Percentiles rank a stretch among this genome's conserved stretches.
Evolutionary conservation across 2,329 filamentous ascomycete genomes (phyloP).

Genomic region (Knoxdaviesia proteae): DNA sequence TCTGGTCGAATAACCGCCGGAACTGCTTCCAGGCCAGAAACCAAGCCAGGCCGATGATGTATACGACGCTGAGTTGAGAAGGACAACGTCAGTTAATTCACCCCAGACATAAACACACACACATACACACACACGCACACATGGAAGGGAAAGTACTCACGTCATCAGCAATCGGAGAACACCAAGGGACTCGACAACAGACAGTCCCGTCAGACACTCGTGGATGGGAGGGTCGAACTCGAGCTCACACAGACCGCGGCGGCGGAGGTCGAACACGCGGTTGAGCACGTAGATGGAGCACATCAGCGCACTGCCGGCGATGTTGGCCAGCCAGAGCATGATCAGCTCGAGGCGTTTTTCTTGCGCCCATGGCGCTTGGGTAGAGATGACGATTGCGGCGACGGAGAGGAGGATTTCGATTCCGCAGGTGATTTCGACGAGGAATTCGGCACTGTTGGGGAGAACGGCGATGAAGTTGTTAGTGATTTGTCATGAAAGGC

Average conservation of each 20-base stretch:
- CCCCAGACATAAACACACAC: too few relatives aligned
- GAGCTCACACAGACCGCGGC: not conserved
- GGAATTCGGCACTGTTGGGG: not conserved
- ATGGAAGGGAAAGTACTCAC: too few relatives aligned
- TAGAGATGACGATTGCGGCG: not conserved
- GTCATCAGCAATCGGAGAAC: too few relatives aligned
- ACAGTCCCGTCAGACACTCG: too few relatives aligned
- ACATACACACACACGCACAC: too few relatives aligned
- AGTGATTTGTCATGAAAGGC: not conserved
- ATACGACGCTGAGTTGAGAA: too few relatives aligned
- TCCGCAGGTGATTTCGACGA: conserved; percentile 1
- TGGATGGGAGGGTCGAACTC: too few relatives aligned
- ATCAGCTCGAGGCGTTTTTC: not conserved
- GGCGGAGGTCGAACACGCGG: conserved; percentile 1
- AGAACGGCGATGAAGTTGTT: not conserved
- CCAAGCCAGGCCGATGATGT: too few relatives aligned
- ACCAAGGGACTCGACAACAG: too few relatives aligned
- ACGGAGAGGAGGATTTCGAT: conserved; percentile 1
- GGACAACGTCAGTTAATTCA: too few relatives aligned
- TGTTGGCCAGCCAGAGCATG: not conserved
- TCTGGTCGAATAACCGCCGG: too few relatives aligned
- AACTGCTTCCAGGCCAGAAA: too few relatives aligned
- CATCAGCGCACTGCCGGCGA: not conserved
- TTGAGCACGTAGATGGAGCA: conserved; percentile 1
- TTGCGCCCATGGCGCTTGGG: not conserved